Percentiles rank a stretch among this genome's conserved stretches.
Conservation (phyloP, 345 rosid genomes). For the Brassica rapa region DNA sequence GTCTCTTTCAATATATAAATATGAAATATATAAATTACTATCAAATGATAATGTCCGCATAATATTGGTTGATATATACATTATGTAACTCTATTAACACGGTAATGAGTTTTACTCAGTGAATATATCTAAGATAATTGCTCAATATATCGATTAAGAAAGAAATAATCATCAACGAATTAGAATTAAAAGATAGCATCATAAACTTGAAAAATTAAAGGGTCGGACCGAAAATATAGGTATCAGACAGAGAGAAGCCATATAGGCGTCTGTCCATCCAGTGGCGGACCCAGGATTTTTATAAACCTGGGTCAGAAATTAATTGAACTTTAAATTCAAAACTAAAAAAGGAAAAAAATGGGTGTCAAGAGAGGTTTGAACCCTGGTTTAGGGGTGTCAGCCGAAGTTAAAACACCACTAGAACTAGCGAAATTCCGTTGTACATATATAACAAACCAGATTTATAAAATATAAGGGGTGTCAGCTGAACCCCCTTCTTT, state of each 20-base stretch:
- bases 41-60: neutral
- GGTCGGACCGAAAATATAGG: slow-evolving; percentile 29
- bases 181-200: slow-evolving; percentile 17
- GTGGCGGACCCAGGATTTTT: too few species aligned
- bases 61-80: neutral
- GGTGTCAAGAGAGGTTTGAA: too few species aligned
- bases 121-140: neutral
- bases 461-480: too few species aligned
- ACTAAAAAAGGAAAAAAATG: too few species aligned
- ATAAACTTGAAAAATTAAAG: neutral
- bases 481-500: too few species aligned
- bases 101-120: neutral
- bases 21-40: neutral
- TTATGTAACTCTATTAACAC: neutral
- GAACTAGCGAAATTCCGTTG: too few species aligned
- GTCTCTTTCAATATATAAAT: neutral
- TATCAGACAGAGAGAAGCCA: slow-evolving; percentile 5
- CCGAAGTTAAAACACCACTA: too few species aligned
- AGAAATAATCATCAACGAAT: neutral
- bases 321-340: too few species aligned
- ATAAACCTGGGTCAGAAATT: too few species aligned
- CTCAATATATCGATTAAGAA: neutral
- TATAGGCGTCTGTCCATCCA: neutral
- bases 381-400: too few species aligned
- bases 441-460: too few species aligned